Base-by-base conservation (phyloP, 2,329 filamentous ascomycete species). In the Dactylella cylindrospora region DNA sequence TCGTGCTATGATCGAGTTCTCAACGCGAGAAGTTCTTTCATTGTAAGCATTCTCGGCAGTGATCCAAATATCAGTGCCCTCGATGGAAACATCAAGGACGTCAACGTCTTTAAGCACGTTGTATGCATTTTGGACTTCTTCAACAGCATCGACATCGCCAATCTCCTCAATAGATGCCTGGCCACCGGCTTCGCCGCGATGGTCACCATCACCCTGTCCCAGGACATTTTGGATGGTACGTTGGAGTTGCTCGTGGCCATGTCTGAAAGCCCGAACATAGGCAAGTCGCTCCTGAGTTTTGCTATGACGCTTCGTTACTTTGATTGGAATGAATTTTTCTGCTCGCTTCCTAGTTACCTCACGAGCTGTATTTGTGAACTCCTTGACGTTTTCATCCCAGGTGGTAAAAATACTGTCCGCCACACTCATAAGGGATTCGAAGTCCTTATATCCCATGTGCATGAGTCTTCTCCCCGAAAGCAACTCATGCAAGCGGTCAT, bases 291-390 rank as follows among this genome's bases (percentile, higher is more conserved):
- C 85, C 73, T 97, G 90, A 20, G 93, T 87, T 72, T 91, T 87
- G 31, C 83, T 84, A 72, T 98, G 93, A 68, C 88, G 86, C 64
- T 90, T 86, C 66, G 79, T 82, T 72, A 98, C 90, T 76, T 97
- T 97, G 77, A 99, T 97, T 3, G 91, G 90, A 66, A 98, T 96
- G 73, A 98, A 98, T 72, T 95, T 95, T 73, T 97, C 94, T 70
- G 95, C 94, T 68, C 93, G 83, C 68, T 90, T 86, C 66, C 91
- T 83, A 2, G 89, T 96, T 5, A 95, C 90, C 70, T 98, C 94
- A 74, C 93, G 88, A 26, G 93, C 91, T 66, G 97, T 88, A 68
- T 96, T 95, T 12, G 91, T 97, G 71, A 99, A 98, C 69, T 97
- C 93, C 73, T 97, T 97, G 71, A 95, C 80, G 69, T 91, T 90